Evolutionary conservation across 225 moss, liverwort and hornwort species (phyloP).

Genomic region (Neckera pumila): DNA sequence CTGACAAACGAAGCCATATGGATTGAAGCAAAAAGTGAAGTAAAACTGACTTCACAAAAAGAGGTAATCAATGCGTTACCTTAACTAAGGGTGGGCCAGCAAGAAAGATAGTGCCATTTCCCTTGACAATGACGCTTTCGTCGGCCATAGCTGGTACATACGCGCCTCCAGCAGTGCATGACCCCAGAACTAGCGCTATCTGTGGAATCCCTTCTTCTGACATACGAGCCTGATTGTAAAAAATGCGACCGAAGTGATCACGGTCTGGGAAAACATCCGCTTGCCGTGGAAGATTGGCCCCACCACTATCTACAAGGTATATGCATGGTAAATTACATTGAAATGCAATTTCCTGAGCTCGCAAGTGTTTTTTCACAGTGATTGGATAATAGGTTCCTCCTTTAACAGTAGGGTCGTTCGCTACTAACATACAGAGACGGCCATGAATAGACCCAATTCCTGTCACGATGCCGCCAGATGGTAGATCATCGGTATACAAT

Average conservation of each 20-base stretch:
- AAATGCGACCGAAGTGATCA: slow-evolving; percentile 97
- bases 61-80: slow-evolving; percentile 21
- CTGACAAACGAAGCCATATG: background rate
- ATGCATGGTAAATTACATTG: slow-evolving; percentile 88
- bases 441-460: slow-evolving; percentile 88
- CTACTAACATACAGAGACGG: slow-evolving; percentile 86
- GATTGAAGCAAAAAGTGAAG: background rate
- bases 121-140: slow-evolving; percentile 95
- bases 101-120: slow-evolving; percentile 94
- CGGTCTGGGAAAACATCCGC: slow-evolving; percentile 98
- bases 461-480: slow-evolving; percentile 92
- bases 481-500: slow-evolving; percentile 80
- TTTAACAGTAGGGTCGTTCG: slow-evolving; percentile 97
- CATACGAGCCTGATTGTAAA: slow-evolving; percentile 95
- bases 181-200: slow-evolving; percentile 93
- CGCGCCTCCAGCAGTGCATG: slow-evolving; percentile 97
- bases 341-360: slow-evolving; percentile 95
- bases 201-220: slow-evolving; percentile 91
- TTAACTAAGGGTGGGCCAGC: slow-evolving; percentile 97
- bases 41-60: background rate
- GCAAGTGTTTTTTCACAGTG: slow-evolving; percentile 95
- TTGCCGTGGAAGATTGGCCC: slow-evolving; percentile 94
- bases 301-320: slow-evolving; percentile 97
- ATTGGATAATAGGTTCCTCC: slow-evolving; percentile 98
- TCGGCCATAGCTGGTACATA: slow-evolving; percentile 99